Evolutionary conservation across 441 rosid species (phyloP), one percentile per base, ranked within the genome.

Genomic region (Erodium texanum): DNA sequence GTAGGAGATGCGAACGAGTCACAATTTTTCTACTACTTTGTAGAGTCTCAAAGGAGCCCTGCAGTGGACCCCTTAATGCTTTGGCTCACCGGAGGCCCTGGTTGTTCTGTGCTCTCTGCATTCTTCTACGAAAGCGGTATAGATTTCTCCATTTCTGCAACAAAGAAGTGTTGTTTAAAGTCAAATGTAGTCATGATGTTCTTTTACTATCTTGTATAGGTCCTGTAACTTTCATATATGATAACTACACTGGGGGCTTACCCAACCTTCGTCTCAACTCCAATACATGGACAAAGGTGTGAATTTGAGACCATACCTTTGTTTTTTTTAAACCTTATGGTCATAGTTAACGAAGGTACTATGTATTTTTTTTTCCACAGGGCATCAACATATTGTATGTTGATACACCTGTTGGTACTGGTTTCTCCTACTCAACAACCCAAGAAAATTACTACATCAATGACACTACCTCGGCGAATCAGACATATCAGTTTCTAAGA

Each of bases 361-460:
- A 38, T 41, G n/a, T 22, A 22, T n/a, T n/a, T n/a, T n/a, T n/a
- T n/a, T n/a, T 48, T 16, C 7, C 65, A 41, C 50, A 75, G 78
- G 54, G 76, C 32, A 3, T 68, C 27, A 82, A 67, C 73, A 80
- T 82, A 36, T 32, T 82, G 66, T 79, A 68, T 38, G 45, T 79
- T n/a, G 82, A 77, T 73, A 54, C 79, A 38, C 82, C 82, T 0
- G 76, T 74, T 3, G 78, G 83, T 5, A 50, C 78, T 5, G 77
- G 84, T 62, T 80, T 83, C 43, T 78, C 86, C 2, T 83, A 83
- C 65, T 74, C 86, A 56, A 76, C 66, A 2, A 80, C 77, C 7
- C 23, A 52, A 52, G 59, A 52, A 1, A 74, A 73, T 22, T 79
- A 79, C 20, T 52, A 76, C 7, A 14, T 62, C 69, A 68, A 64